Conservation (phyloP, 805 yeast species). For the Candida endomychidarum region DNA sequence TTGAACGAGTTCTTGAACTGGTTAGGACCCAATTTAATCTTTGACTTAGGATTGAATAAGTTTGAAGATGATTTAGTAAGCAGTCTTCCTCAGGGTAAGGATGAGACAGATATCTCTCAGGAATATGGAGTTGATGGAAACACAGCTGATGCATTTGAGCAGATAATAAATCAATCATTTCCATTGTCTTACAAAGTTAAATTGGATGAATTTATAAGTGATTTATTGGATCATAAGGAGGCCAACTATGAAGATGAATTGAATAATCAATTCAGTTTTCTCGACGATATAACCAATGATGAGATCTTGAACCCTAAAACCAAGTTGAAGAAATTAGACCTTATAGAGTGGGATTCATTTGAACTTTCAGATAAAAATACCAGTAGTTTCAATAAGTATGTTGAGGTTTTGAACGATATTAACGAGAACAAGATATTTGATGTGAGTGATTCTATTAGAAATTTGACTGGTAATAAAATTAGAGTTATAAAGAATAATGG, state of each 20-base stretch:
- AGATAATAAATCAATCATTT: conserved; percentile 24
- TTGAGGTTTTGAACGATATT: conserved; percentile 17
- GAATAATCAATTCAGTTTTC: conserved; percentile 33
- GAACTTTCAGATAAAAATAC: conserved; percentile 16
- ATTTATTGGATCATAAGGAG: conserved; percentile 13
- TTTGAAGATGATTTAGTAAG: conserved; percentile 13
- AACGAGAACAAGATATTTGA: conserved; percentile 13
- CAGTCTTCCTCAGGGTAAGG: conserved; percentile 7
- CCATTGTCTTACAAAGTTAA: conserved; percentile 33
- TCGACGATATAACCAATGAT: conserved; percentile 37
- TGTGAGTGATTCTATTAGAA: conserved; percentile 6
- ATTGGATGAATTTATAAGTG: conserved; percentile 35
- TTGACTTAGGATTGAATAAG: conserved; percentile 31
- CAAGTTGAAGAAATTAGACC: conserved; percentile 22
- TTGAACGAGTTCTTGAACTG: conserved; percentile 36
- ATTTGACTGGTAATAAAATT: conserved; percentile 20
- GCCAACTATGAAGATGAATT: conserved; percentile 19
- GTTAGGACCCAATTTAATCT: conserved; percentile 43
- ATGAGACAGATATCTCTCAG: not conserved
- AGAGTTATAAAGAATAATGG: conserved; percentile 29
- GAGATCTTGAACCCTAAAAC: conserved; percentile 28
- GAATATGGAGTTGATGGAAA: conserved; percentile 6
- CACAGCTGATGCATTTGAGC: conserved; percentile 18
- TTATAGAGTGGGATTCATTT: conserved; percentile 39
- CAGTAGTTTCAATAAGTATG: conserved; percentile 23